Evolutionary conservation across 1,139 yeast species (phyloP).

Genomic region (Taphrina communis): DNA sequence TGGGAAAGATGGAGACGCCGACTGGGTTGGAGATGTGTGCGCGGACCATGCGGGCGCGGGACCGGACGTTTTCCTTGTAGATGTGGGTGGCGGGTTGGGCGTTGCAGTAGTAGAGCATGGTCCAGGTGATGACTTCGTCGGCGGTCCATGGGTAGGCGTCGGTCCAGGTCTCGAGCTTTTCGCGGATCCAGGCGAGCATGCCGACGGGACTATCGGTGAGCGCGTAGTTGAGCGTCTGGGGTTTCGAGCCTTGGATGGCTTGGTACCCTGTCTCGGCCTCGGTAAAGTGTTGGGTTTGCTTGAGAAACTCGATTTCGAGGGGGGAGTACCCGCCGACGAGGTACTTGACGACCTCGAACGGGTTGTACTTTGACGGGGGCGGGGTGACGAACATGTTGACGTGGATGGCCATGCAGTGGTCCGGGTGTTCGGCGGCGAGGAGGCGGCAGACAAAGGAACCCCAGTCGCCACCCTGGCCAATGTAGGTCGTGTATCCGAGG

Average conservation of each 20-base stretch:
- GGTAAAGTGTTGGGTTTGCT: constrained; percentile 20
- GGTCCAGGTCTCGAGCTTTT: constrained; percentile 36
- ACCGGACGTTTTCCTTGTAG: constrained; percentile 25
- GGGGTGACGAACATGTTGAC: constrained; percentile 39
- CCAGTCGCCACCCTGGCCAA: constrained; percentile 41
- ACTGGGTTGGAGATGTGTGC: constrained; percentile 26
- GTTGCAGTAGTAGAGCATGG: constrained; percentile 35
- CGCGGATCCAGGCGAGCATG: constrained; percentile 41
- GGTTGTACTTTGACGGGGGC: constrained; percentile 33
- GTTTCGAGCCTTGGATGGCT: constrained; percentile 35
- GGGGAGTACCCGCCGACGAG: constrained; percentile 24
- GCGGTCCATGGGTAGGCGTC: constrained; percentile 30
- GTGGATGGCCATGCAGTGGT: constrained; percentile 39
- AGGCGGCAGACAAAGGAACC: constrained; percentile 36
- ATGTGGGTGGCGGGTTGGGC: constrained; percentile 38
- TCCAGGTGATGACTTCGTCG: constrained; percentile 40
- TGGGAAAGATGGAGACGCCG: constrained; percentile 39
- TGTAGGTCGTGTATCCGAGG: constrained; percentile 31
- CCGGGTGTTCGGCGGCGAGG: constrained; percentile 19
- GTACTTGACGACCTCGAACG: constrained; percentile 35
- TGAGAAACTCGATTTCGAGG: constrained; percentile 14
- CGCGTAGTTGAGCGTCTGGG: constrained; percentile 39
- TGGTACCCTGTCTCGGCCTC: constrained; percentile 36
- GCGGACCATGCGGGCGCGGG: background rate
- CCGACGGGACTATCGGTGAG: constrained; percentile 40